These are phyloP conservation scores for Colletotrichum orchidophilum DNA, from an alignment of 2,329 filamentous ascomycete genomes.

Conservation along the genomic window DNA sequence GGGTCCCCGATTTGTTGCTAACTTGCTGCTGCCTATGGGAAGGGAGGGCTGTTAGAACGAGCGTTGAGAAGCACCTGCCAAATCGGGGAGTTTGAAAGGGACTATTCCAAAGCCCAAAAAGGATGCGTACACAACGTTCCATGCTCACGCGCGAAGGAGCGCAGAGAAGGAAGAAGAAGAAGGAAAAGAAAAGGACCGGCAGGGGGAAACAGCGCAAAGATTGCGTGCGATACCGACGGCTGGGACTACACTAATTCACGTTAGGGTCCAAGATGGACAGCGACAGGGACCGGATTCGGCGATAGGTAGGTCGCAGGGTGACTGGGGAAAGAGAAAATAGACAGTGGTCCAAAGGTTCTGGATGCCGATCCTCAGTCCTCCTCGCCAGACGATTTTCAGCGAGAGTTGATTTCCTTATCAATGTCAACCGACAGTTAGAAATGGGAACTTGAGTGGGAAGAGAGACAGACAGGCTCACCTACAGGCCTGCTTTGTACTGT, in stretches of 20 bases:
- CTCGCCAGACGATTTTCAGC: constrained; percentile 18
- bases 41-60: background rate
- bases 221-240: background rate
- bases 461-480: background rate
- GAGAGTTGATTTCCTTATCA: background rate
- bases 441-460: background rate
- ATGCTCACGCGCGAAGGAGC: background rate
- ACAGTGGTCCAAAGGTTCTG: constrained; percentile 2
- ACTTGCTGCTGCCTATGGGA: background rate
- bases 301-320: background rate
- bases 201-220: background rate
- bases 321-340: constrained; percentile 15
- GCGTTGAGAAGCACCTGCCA: constrained; percentile 17
- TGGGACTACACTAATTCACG: background rate
- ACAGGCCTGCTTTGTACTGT: background rate
- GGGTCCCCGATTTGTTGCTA: background rate
- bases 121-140: background rate
- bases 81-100: background rate
- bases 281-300: background rate
- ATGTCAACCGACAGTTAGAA: background rate
- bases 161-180: background rate
- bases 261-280: constrained; percentile 3
- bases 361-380: constrained; percentile 28
- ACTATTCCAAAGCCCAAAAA: background rate
- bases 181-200: background rate